Base-by-base conservation (phyloP, 2,329 filamentous ascomycete genomes). In the Trichoderma atroviride region DNA sequence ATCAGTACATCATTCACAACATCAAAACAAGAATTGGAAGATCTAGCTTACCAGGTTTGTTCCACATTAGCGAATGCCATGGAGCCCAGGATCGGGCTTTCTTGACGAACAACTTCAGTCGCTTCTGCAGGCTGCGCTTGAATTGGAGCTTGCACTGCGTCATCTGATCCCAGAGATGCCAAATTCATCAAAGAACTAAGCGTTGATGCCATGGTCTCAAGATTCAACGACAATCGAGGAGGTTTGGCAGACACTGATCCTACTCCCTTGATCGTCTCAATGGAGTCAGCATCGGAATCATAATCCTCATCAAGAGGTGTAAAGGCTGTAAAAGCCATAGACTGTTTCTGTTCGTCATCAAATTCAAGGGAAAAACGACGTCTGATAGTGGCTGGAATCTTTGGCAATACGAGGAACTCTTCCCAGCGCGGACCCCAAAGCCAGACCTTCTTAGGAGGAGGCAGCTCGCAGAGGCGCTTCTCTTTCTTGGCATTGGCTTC, bases 351-450 rank as follows among this genome's bases (percentile, higher is more conserved):
- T 37, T 47, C 57, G 7, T 35, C 52, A 2, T 27, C 13, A 13
- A n/a, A 27, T 50, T 43, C 10, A n/a, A 67, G 40, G 22, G 47
- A 7, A 19, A 55, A 22, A 69, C n/a, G 37, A 73, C 70, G 22
- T 37, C 72, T 73, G 63, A 79, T 76, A 16, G 14, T 68, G 3
- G 71, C 27, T 3, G 80, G 80, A 14, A 80, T 72, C 58, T 66
- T 70, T 1, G 81, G 79, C 7, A 81, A 68, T n/a, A 82, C 74
- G 6, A 81, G 68, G 56, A 82, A 81, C 40, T 77, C 77, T 47
- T 81, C 80, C 73, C 75, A 78, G 4, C 70, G 69, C 2, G 74
- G 74, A 1, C 79, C 78, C 80, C 81, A 83, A 33, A 73, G 75
- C 76, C 77, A 79, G 7, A 66, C 66, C 57, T 77, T 75, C 16